phyloP scores from a whole-genome alignment of 2,329 filamentous ascomycete genomes.

The Fusarium sp. region DNA sequence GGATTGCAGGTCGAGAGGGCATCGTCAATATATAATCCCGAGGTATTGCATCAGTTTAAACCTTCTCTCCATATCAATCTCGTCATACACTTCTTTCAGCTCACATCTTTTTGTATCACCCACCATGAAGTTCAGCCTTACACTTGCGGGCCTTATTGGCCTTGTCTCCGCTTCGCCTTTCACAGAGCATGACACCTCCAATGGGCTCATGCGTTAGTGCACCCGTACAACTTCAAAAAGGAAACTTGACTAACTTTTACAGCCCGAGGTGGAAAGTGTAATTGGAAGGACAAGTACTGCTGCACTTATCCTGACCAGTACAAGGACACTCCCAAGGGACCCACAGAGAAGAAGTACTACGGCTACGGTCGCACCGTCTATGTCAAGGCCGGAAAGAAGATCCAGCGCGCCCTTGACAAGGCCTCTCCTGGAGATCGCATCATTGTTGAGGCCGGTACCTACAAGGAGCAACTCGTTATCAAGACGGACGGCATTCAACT shows the following conservation, averaged over 20 bases:
- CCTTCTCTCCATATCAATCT: neutral
- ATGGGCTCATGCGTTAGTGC: slow-evolving; percentile 23
- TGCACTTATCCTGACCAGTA: slow-evolving; percentile 21
- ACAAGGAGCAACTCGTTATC: slow-evolving; percentile 56
- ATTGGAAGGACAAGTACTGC: slow-evolving; percentile 37
- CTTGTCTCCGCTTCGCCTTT: slow-evolving; percentile 30
- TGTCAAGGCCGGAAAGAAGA: slow-evolving; percentile 45
- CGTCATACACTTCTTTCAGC: neutral
- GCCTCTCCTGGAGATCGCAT: slow-evolving; percentile 53
- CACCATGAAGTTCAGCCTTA: slow-evolving; percentile 32
- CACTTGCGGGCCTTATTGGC: slow-evolving; percentile 18
- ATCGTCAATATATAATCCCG: slow-evolving; percentile 6
- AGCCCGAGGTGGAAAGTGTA: slow-evolving; percentile 34
- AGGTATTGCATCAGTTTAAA: neutral
- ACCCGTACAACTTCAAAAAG: accelerated
- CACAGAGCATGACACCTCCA: slow-evolving; percentile 16
- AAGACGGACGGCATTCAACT: slow-evolving; percentile 54
- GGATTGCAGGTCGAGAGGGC: neutral
- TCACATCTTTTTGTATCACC: too few relatives aligned
- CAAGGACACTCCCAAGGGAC: neutral
- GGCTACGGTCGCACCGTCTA: slow-evolving; percentile 28
- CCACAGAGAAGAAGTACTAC: slow-evolving; percentile 8
- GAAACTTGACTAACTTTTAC: neutral
- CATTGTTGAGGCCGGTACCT: slow-evolving; percentile 53
- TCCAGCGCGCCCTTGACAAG: slow-evolving; percentile 51